phyloP scores from a whole-genome alignment of 2,329 filamentous ascomycete genomes.

The Aspergillus vadensis region DNA sequence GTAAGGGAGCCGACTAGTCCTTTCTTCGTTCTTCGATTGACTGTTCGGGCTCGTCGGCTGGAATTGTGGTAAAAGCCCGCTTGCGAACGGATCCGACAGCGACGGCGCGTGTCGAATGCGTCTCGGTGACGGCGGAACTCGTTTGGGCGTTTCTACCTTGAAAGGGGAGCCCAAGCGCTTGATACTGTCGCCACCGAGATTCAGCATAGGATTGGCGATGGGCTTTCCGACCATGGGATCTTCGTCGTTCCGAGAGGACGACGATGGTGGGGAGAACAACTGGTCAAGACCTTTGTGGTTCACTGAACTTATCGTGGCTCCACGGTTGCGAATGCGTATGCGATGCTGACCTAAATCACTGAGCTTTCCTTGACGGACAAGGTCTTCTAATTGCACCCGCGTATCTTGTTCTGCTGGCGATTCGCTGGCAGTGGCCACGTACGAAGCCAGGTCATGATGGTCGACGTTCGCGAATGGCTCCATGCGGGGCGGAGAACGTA shows the following conservation, averaged over 20 bases:
- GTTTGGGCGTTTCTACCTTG: conserved; percentile 41
- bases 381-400: conserved; percentile 56
- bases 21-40: conserved; percentile 19
- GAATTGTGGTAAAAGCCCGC: conserved; percentile 25
- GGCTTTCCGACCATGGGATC: conserved; percentile 25
- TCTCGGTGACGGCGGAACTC: conserved; percentile 32
- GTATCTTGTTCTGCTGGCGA: conserved; percentile 60
- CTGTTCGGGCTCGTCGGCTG: conserved; percentile 19
- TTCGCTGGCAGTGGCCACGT: conserved; percentile 43
- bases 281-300: conserved; percentile 55
- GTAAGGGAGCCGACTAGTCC: conserved; percentile 26
- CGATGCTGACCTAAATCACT: conserved; percentile 56
- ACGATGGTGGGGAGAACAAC: conserved; percentile 56
- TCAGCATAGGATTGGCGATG: conserved; percentile 31
- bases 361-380: conserved; percentile 39
- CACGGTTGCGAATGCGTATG: conserved; percentile 62
- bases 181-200: conserved; percentile 42
- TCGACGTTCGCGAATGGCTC: conserved; percentile 57
- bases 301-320: conserved; percentile 62
- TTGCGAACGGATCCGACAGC: conserved; percentile 48
- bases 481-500: conserved; percentile 58
- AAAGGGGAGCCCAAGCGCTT: conserved; percentile 54
- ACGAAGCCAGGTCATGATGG: conserved; percentile 33
- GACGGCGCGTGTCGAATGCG: conserved; percentile 45
- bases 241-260: conserved; percentile 30